Base-by-base conservation (phyloP, 2,329 filamentous ascomycete genomes). In the Pseudocercospora cruenta region DNA sequence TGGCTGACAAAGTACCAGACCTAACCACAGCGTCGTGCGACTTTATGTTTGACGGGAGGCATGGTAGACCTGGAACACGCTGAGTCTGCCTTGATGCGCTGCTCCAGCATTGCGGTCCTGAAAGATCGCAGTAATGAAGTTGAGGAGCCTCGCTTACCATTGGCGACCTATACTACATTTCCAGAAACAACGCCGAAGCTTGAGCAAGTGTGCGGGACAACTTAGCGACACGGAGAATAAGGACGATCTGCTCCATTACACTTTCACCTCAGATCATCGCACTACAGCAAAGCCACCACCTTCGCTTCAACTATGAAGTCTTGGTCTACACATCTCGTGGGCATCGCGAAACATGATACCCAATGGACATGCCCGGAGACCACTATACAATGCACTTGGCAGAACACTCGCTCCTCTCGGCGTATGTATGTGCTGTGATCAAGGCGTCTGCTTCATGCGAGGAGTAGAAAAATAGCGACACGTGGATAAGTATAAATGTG, bases 381-480 rank as follows among this genome's bases (percentile, higher is more conserved):
- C 58, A 61, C 36, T 61, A 49, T 61, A 45, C 36, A 24, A 57
- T 57, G 58, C 58, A 14, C 49, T 65, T 60, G 49, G 63, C 58
- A 21, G 45, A 49, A 57, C 31, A 39, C 9, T 58, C 36, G 16
- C n/a, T 58, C 28, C 8, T 58, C 39, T 31, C 49, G 21, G 54
- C 54, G 36, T 22, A 33, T n/a, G n/a, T 58, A 19, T 57, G 26
- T 57, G 14, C 54, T 12, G 14, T 16, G 24, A n/a, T 21, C 16
- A 16, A 12, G 53, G 7, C 8, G 5, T 24, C 53, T 28, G 53
- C 19, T 6, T n/a, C 16, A 31, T 31, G 19, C 16, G 22, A 31
- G 22, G n/a, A 4, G 28, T n/a, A 22, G 3, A 16, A 14, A 22
- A 31, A 16, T 31, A n/a, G 22, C 4, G 53, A 55, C 12, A 16